Base-by-base conservation (phyloP, 306 rosid species). In the Quercus berberidifolia region DNA sequence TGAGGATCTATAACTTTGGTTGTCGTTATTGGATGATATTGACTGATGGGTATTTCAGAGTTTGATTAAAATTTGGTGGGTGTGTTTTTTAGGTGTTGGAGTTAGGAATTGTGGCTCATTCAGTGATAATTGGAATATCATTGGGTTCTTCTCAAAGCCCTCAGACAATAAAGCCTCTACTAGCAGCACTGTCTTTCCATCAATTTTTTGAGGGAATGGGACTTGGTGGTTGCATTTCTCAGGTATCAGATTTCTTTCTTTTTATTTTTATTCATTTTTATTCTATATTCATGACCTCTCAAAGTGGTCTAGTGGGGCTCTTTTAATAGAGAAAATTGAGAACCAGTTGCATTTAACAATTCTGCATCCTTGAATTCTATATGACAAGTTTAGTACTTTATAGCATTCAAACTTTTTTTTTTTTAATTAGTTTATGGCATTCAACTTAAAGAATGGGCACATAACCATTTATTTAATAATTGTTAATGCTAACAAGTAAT, bases 201-300 rank as follows among this genome's bases (percentile, higher is more conserved):
- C 98, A 93, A 75, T 91, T 93, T 73, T 93, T 93, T 82, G 98
- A 93, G 25, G 98, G 98, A 7, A 83, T 90, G 92, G 97, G 98
- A 2, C 98, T 93, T 62, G 98, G 98, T 68, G 97, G 98, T 19
- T 91, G 98, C 84, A 93, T 93, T 56, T 90, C 91, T 82, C 94
- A 91, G 91, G 97, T 91, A 85, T 33, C 55, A 54, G 43, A 62
- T 60, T 54, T 13, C 69, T 38, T 38, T 38, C 10, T 38, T 38
- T 6, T 38, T 38, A 38, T 38, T 38, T 6, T 6, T 38, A 38
- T 38, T 35, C 1, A 6, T 35, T 35, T 35, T 38, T 38, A 6
- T 38, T 38, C 8, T 38, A 13, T 41, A 54, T 49, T 23, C 63
- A 49, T 73, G 21, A 5, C 25, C 15, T 11, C 62, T 46, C 52